Base-by-base conservation (phyloP, 306 rosid species). In the Notholithocarpus densiflorus region DNA sequence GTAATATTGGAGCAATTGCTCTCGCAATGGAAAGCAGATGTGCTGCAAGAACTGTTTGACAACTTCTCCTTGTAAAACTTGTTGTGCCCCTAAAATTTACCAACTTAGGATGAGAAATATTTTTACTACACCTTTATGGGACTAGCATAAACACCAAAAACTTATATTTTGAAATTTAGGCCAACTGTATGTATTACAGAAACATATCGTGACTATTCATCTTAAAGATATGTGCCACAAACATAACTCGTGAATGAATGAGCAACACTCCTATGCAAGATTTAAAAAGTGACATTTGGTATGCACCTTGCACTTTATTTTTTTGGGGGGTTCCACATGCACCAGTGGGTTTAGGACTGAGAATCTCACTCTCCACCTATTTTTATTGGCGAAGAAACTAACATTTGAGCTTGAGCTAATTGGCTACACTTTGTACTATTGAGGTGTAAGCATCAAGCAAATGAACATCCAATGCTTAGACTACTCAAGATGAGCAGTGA, bases 31-130 rank as follows among this genome's bases (percentile, higher is more conserved):
- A 90, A 71, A 93, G 90, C 20, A 95, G 88, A 87, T 91, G 96
- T 62, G 87, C 96, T 26, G 92, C 92, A 55, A 95, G 98, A 87
- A 95, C 99, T 78, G 97, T 95, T 87, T 95, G 98, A 77, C 98
- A 95, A 78, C 93, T 95, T 87, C 89, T 93, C 87, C 99, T 88
- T 2, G 99, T 95, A 84, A 83, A 90, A 88, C 96, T 93, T 45
- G 80, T 72, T 5, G 98, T 86, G 52, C 99, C 99, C 83, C 99
- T 95, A 87, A 71, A 86, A 32, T 79, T 73, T 53, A 66, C 59
- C 60, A 55, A 59, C 65, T 54, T 66, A 70, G 40, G 26, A 59
- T 71, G 19, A 34, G 71, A 31, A 14, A 19, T 13, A 29, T 15
- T 64, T 64, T 64, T 21, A 17, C 52, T 4, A 21, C 72, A 19